Evolutionary conservation across 2,329 filamentous ascomycete genomes (phyloP).

Genomic region (Monosporascus sp.): DNA sequence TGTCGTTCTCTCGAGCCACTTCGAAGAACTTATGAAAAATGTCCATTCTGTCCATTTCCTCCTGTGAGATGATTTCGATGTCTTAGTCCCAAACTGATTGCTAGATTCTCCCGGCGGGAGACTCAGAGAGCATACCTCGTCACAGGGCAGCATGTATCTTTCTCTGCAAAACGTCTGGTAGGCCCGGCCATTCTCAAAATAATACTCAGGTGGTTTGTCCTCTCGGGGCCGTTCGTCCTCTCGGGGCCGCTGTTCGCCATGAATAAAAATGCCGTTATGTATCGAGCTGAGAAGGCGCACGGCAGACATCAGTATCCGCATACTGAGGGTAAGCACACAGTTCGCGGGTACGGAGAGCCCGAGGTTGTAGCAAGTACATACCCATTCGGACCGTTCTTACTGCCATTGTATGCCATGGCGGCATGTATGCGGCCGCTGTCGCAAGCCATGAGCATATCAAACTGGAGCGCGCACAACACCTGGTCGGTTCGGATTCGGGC

Average conservation of each 20-base stretch:
- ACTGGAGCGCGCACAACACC: too few relatives aligned
- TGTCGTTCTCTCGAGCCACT: slow-evolving; percentile 49
- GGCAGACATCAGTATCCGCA: slow-evolving; percentile 6
- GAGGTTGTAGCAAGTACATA: slow-evolving; percentile 4
- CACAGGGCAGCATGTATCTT: slow-evolving; percentile 72
- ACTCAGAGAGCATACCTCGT: slow-evolving; percentile 51
- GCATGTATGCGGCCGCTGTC: not conserved
- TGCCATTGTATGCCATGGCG: slow-evolving; percentile 17
- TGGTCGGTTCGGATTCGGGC: too few relatives aligned
- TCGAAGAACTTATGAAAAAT: slow-evolving; percentile 75
- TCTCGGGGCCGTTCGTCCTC: slow-evolving; percentile 14
- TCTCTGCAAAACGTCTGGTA: slow-evolving; percentile 65
- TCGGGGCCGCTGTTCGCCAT: slow-evolving; percentile 9
- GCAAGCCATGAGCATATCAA: too few relatives aligned
- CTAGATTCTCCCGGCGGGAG: slow-evolving; percentile 1
- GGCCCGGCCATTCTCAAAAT: slow-evolving; percentile 60
- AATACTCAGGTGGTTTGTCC: slow-evolving; percentile 24
- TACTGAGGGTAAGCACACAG: slow-evolving; percentile 4
- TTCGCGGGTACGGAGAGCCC: too few relatives aligned
- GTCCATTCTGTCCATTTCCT: slow-evolving; percentile 73
- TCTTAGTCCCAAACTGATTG: slow-evolving; percentile 8
- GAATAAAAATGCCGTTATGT: not conserved
- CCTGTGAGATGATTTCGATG: slow-evolving; percentile 32
- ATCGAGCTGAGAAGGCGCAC: not conserved
- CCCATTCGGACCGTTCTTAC: slow-evolving; percentile 12